Base-by-base conservation (phyloP, 148 eudicot species). In the Camellia lanceoleosa region DNA sequence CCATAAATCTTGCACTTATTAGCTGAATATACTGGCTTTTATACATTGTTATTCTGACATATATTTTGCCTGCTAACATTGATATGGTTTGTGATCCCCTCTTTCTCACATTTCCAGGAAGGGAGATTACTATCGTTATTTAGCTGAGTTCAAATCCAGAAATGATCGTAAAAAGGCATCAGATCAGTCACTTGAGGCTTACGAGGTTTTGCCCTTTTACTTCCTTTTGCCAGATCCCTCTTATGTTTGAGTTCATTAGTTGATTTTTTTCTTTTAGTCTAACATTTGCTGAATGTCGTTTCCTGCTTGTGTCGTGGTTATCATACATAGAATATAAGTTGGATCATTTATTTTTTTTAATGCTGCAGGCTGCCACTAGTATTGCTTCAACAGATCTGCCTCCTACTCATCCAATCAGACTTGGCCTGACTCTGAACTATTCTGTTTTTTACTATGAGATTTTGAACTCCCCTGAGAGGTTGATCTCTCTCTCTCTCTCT, bases 111-210 rank as follows among this genome's bases (percentile, higher is more conserved):
- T 63, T 30, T 52, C 11, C 73, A 84, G 79, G 87, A 81, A 84
- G 78, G 87, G 84, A 81, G 84, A 84, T 60, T 81, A 87, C 78
- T 86, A 67, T 71, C 87, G 91, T 14, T 89, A 89, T 62, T 43
- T 87, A n/a, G 88, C 87, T 0, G 89, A 87, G 86, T 83, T 89
- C 67, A 87, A 87, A 55, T 19, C 79, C 3, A 88, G 84, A 13
- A 79, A 85, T 78, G 88, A 89, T 46, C 85, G 87, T 55, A 87
- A 89, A 77, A 79, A 83, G 73, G 87, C 63, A 8, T 84, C 88
- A 46, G 87, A 89, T 43, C 80, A 81, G 75, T 87, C 89, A 16
- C 83, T 87, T 64, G 87, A 89, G 64, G 83, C 89, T 4, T 89
- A 89, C 61, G 88, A 87, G 85, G 89, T 84, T 8, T 43, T 68